Evolutionary conservation across 1,139 yeast genomes (phyloP).

Genomic region (Debaryomyces sp.): DNA sequence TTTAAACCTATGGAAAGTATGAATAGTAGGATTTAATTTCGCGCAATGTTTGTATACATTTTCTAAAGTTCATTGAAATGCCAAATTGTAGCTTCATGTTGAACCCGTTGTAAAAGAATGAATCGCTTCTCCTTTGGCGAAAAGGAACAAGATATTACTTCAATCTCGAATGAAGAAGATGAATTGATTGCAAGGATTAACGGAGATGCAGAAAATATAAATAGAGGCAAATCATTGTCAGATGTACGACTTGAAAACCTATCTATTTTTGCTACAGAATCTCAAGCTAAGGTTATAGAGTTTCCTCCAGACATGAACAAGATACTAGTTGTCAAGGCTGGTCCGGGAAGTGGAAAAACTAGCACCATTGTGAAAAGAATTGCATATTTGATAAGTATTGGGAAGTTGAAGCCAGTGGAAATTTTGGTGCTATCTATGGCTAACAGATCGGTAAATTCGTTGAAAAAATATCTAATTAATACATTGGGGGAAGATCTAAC

Average conservation of each 20-base stretch:
- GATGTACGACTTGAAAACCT: neutral
- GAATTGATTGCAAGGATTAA: neutral
- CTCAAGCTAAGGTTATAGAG: constrained; percentile 40
- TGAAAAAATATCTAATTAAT: constrained; percentile 38
- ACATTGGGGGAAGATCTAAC: constrained; percentile 33
- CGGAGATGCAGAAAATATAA: neutral
- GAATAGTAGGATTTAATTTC: neutral
- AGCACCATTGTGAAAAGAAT: constrained; percentile 59
- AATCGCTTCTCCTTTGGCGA: neutral
- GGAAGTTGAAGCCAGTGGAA: constrained; percentile 49
- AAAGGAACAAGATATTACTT: neutral
- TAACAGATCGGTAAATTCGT: constrained; percentile 63
- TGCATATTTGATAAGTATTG: constrained; percentile 44
- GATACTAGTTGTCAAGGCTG: constrained; percentile 58
- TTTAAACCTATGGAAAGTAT: neutral
- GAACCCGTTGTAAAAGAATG: neutral
- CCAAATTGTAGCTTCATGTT: neutral
- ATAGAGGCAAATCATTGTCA: neutral
- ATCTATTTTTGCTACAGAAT: constrained; percentile 24
- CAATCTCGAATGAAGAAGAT: neutral
- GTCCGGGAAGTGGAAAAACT: constrained; percentile 83
- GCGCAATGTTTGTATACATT: neutral
- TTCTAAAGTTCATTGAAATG: neutral
- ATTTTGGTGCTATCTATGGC: constrained; percentile 71
- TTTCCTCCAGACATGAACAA: constrained; percentile 36